Evolutionary conservation across 2,329 filamentous ascomycete species (phyloP).

Genomic region (Phialophora macrospora): DNA sequence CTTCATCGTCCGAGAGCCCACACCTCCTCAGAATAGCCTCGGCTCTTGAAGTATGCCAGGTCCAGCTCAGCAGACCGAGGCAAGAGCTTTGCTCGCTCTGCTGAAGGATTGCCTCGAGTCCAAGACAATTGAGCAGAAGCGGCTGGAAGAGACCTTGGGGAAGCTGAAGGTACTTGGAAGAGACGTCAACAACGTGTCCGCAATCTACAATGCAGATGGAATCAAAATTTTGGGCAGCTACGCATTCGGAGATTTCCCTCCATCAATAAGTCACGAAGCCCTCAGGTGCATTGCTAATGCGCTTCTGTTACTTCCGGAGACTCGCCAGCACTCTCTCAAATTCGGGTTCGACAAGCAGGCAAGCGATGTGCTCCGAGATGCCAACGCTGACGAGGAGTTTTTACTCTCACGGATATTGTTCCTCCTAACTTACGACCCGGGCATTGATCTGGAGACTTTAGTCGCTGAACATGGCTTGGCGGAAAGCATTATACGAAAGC

Average conservation of each 20-base stretch:
- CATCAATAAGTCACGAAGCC: constrained; percentile 71
- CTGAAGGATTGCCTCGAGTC: constrained; percentile 67
- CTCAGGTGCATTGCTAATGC: constrained; percentile 85
- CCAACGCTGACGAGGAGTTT: constrained; percentile 84
- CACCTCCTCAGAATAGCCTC: not conserved
- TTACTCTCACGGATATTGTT: constrained; percentile 79
- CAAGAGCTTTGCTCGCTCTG: constrained; percentile 66
- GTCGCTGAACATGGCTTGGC: constrained; percentile 70
- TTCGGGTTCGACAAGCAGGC: constrained; percentile 69
- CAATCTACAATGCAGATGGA: constrained; percentile 82
- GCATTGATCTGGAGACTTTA: constrained; percentile 67
- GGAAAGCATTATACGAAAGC: constrained; percentile 70
- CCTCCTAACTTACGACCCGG: constrained; percentile 76
- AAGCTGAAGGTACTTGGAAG: constrained; percentile 80
- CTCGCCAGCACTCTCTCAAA: constrained; percentile 74
- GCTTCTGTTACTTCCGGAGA: constrained; percentile 69
- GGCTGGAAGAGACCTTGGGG: constrained; percentile 53
- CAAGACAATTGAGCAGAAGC: constrained; percentile 53
- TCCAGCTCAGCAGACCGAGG: constrained; percentile 70
- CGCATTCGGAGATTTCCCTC: constrained; percentile 70
- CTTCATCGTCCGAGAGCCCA: not conserved
- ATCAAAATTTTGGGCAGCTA: constrained; percentile 73
- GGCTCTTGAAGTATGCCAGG: constrained; percentile 12
- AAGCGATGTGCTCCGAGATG: constrained; percentile 71
- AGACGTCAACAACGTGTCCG: constrained; percentile 71